These are phyloP conservation scores for Pichia eremophila DNA, from an alignment of 805 yeast species.

Conservation along the genomic window DNA sequence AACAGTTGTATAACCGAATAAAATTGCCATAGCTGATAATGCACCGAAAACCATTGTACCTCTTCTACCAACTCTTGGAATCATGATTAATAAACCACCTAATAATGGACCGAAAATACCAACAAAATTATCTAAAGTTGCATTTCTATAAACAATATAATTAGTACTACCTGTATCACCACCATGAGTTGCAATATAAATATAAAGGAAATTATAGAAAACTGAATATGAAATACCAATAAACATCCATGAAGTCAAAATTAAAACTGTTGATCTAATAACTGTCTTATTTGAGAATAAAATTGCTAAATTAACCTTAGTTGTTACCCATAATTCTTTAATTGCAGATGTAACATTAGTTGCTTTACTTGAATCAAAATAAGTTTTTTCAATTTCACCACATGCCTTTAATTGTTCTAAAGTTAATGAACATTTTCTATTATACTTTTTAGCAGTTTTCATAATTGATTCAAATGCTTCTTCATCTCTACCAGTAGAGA, in stretches of 20 bases:
- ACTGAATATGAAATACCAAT: constrained; percentile 52
- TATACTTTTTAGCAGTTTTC: constrained; percentile 38
- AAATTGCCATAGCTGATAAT: constrained; percentile 43
- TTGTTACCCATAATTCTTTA: constrained; percentile 21
- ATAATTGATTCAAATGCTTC: constrained; percentile 37
- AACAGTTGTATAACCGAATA: constrained; percentile 57
- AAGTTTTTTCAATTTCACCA: constrained; percentile 30
- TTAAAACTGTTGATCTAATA: constrained; percentile 36
- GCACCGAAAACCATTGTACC: constrained; percentile 49
- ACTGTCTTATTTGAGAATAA: constrained; percentile 38
- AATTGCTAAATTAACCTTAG: constrained; percentile 32
- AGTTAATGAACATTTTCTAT: constrained; percentile 32
- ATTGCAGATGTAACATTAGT: constrained; percentile 16
- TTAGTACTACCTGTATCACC: constrained; percentile 33
- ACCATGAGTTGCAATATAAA: constrained; percentile 42
- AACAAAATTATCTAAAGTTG: constrained; percentile 36
- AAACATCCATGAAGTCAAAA: constrained; percentile 44
- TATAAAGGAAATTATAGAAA: constrained; percentile 45
- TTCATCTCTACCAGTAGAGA: constrained; percentile 43
- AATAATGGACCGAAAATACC: constrained; percentile 45
- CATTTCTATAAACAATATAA: constrained; percentile 37
- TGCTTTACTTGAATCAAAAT: constrained; percentile 13
- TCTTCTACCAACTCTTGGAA: constrained; percentile 40
- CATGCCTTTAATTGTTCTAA: constrained; percentile 36
- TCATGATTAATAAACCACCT: constrained; percentile 32